A percentile compares a stretch with the other conserved stretches of the same genome.
Evolutionary conservation across 768 basidiomycete genomes (phyloP).

Genomic region (Agaricus sinodeliciosus): DNA sequence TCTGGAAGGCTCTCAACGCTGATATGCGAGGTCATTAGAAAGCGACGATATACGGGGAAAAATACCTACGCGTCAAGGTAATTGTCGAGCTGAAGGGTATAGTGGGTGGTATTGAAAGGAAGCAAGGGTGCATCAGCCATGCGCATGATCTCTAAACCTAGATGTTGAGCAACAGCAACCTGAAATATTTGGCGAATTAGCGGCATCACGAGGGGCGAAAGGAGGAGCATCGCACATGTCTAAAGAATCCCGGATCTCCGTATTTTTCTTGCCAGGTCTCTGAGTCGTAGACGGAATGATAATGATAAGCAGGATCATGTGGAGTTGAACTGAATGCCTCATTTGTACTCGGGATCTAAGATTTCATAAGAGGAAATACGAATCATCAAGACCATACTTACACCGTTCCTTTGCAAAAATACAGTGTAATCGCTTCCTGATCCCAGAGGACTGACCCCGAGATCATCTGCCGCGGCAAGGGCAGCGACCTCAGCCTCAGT

Average conservation of each 20-base stretch:
- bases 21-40: background rate
- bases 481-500: conserved; percentile 22
- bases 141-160: conserved; percentile 57
- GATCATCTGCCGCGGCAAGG: conserved; percentile 21
- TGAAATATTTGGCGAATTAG: conserved; percentile 16
- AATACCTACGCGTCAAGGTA: conserved; percentile 50
- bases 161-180: conserved; percentile 58
- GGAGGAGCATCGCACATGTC: conserved; percentile 41
- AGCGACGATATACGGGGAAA: background rate
- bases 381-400: conserved; percentile 14
- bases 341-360: conserved; percentile 33
- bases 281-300: conserved; percentile 67
- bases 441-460: conserved; percentile 54
- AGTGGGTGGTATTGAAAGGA: conserved; percentile 71
- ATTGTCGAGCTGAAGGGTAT: conserved; percentile 49
- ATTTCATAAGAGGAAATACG: background rate
- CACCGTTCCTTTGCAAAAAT: conserved; percentile 67
- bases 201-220: background rate
- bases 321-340: conserved; percentile 33
- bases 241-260: conserved; percentile 65
- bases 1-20: conserved; percentile 44
- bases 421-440: conserved; percentile 88
- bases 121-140: conserved; percentile 54
- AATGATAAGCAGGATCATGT: conserved; percentile 62
- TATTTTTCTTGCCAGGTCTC: conserved; percentile 65